Base-by-base conservation (phyloP, 1,139 yeast genomes). In the Diutina siamensis region DNA sequence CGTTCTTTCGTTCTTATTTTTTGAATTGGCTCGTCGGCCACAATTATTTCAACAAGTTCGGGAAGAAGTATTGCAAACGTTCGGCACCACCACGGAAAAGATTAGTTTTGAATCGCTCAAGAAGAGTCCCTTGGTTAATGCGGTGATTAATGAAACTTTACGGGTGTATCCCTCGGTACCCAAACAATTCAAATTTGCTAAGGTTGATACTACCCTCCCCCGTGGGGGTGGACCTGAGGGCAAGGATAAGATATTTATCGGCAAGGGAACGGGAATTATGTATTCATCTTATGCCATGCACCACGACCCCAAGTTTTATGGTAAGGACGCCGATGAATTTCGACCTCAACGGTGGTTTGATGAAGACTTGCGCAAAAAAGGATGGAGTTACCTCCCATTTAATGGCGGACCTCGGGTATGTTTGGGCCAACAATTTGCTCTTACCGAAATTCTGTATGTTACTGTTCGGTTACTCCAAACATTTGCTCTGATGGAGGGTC, bases 351-450 rank as follows among this genome's bases (percentile, higher is more conserved):
- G 32, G 4, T 44, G 44, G 46, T 44, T 35, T 8, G 27, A 31
- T 8, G 34, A 38, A 7, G 35, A 25, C 4, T 20, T 20, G 31
- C 35, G 36, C 4, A 25, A 21, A 35, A 12, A 19, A 18, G 36
- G 34, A 9, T 44, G 35, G 44, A 15, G 44, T 1, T 44, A 36
- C 15, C 19, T 31, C n/a, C 34, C 80, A 5, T 75, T 74, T 61
- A 76, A 76, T 52, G 81, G 80, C 44, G 82, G 82, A 4, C 81
- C 81, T 25, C 62, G 82, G 48, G 74, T 75, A 47, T 76, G 82
- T 53, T 61, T 76, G 45, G 54, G 44, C 8, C 44, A 40, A n/a
- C 44, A 40, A 10, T 40, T 40, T 31, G 44, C 44, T 4, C 20
- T 40, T 15, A 33, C 19, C 1, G 25, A 40, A 33, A 21, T 25